Conservation (phyloP, 2,329 filamentous ascomycete genomes). For the Hypoxylon sp. region DNA sequence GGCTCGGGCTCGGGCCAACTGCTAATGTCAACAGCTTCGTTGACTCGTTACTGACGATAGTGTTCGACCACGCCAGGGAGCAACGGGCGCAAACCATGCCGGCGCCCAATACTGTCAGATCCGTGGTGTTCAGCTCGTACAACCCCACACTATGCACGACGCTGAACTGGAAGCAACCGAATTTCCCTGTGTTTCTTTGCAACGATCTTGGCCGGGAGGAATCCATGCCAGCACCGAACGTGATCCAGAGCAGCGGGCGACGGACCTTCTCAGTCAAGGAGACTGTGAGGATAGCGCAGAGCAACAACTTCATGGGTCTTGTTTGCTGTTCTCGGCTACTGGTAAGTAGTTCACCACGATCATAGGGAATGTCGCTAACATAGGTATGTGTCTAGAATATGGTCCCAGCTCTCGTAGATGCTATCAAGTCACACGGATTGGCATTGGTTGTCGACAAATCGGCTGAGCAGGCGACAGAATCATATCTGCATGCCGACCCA, state of each 20-base stretch:
- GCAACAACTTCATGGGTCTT: constrained; percentile 98
- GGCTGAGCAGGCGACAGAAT: constrained; percentile 58
- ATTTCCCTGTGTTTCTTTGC: constrained; percentile 94
- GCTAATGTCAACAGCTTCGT: constrained; percentile 87
- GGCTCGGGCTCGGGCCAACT: constrained; percentile 74
- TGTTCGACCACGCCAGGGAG: constrained; percentile 88
- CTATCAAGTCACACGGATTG: constrained; percentile 92
- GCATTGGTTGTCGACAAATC: constrained; percentile 91
- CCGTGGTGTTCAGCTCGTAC: constrained; percentile 93
- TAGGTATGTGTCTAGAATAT: constrained; percentile 70
- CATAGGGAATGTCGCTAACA: constrained; percentile 33
- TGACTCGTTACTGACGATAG: constrained; percentile 81
- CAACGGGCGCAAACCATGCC: constrained; percentile 67
- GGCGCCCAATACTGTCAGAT: constrained; percentile 78
- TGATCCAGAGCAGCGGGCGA: constrained; percentile 67
- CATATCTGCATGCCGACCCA: constrained; percentile 54
- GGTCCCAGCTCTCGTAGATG: constrained; percentile 89
- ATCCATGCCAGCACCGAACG: constrained; percentile 48
- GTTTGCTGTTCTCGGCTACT: constrained; percentile 88
- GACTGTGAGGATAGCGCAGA: constrained; percentile 88
- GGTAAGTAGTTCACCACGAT: constrained; percentile 62
- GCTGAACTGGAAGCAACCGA: constrained; percentile 99
- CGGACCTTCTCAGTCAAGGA: constrained; percentile 91
- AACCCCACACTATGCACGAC: constrained; percentile 91
- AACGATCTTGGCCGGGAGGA: constrained; percentile 83